Conservation (phyloP, 331 rosid species). For the Quercus lobata region DNA sequence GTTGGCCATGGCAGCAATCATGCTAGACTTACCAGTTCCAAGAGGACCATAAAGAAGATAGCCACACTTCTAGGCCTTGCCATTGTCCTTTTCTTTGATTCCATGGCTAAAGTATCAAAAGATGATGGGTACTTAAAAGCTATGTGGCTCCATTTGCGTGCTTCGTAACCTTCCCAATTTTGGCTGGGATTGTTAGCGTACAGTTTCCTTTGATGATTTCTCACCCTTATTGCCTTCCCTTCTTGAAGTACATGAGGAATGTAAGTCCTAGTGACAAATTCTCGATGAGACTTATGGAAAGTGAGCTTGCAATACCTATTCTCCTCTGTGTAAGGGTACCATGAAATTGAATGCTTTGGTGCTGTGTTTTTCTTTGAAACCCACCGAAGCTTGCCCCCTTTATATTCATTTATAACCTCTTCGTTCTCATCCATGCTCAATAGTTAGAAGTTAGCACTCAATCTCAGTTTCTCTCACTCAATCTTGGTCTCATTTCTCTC, state of each 20-base stretch:
- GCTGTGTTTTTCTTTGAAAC: slow-evolving; percentile 35
- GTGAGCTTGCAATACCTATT: slow-evolving; percentile 16
- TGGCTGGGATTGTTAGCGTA: slow-evolving; percentile 35
- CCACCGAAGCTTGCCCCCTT: slow-evolving; percentile 48
- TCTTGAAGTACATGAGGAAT: slow-evolving; percentile 36
- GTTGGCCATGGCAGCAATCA: slow-evolving; percentile 34
- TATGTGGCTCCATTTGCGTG: slow-evolving; percentile 46
- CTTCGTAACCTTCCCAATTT: slow-evolving; percentile 1
- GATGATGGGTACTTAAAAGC: slow-evolving; percentile 55
- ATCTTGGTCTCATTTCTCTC: too few relatives aligned
- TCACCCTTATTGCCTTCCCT: slow-evolving; percentile 30
- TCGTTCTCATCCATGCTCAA: slow-evolving; percentile 69
- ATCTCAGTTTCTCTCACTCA: too few relatives aligned
- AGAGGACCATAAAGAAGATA: slow-evolving; percentile 53
- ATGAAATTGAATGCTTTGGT: slow-evolving; percentile 30
- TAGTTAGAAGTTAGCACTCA: neutral
- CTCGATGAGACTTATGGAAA: slow-evolving; percentile 13
- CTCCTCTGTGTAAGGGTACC: slow-evolving; percentile 16
- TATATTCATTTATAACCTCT: slow-evolving; percentile 37
- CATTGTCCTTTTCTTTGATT: slow-evolving; percentile 31
- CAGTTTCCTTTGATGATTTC: slow-evolving; percentile 48
- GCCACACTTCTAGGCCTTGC: too few relatives aligned
- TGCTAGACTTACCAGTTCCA: slow-evolving; percentile 57
- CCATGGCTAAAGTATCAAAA: slow-evolving; percentile 47
- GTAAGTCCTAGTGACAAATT: slow-evolving; percentile 18